Conservation (phyloP, 768 basidiomycete species). For the Tremella mesenterica region DNA sequence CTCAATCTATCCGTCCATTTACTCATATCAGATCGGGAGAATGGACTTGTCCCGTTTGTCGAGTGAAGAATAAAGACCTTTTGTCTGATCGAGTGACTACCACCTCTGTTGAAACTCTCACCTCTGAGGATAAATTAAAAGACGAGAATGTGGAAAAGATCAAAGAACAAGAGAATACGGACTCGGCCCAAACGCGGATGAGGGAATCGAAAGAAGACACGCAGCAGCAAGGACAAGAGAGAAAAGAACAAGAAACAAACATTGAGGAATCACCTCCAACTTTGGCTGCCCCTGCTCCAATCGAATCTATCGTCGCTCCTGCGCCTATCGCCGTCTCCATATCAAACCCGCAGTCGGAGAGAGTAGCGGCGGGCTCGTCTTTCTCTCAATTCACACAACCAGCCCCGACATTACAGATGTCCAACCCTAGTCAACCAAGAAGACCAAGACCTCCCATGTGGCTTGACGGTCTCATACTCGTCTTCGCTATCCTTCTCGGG, state of each 20-base stretch:
- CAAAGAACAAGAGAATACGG: too few relatives aligned
- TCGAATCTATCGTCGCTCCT: not conserved
- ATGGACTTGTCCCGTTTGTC: slow-evolving; percentile 38
- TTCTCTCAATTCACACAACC: too few relatives aligned
- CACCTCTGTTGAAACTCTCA: too few relatives aligned
- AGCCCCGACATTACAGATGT: too few relatives aligned
- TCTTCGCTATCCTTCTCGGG: slow-evolving; percentile 12
- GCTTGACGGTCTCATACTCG: slow-evolving; percentile 23
- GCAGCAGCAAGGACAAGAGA: too few relatives aligned
- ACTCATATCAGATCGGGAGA: slow-evolving; percentile 23
- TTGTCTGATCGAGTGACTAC: too few relatives aligned
- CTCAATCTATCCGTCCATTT: not conserved
- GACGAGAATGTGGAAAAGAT: too few relatives aligned
- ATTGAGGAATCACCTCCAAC: too few relatives aligned
- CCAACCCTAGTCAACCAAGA: not conserved
- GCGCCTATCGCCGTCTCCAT: not conserved
- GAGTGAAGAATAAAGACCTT: slow-evolving; percentile 15
- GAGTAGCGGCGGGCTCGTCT: too few relatives aligned
- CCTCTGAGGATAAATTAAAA: too few relatives aligned
- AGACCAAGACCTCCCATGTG: slow-evolving; percentile 8
- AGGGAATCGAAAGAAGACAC: too few relatives aligned
- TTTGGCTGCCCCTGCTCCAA: slow-evolving; percentile 3
- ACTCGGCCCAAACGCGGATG: not conserved
- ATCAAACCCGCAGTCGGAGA: not conserved
- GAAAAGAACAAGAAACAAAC: too few relatives aligned